Percentiles rank a stretch among this genome's conserved stretches.
Evolutionary conservation across 2,329 filamentous ascomycete genomes (phyloP).

Genomic region (Colletotrichum filicis): DNA sequence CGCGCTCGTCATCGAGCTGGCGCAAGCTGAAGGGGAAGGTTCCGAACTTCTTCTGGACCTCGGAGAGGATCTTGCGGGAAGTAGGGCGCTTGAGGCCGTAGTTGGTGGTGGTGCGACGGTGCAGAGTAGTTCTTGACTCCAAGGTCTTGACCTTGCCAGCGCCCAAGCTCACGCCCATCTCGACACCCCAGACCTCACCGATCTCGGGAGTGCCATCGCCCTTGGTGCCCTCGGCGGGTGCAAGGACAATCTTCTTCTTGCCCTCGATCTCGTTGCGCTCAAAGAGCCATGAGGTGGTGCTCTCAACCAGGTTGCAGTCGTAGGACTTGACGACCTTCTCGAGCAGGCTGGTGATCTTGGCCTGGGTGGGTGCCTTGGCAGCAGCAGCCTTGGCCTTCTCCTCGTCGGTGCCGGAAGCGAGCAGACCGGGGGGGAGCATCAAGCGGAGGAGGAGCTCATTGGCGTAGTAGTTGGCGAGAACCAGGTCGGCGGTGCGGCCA

Average conservation of each 20-base stretch:
- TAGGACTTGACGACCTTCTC: constrained; percentile 94
- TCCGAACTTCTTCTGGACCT: constrained; percentile 97
- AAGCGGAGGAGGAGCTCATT: constrained; percentile 94
- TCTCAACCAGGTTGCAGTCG: constrained; percentile 93
- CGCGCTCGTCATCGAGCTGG: constrained; percentile 95
- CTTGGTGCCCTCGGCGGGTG: constrained; percentile 86
- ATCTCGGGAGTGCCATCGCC: constrained; percentile 90
- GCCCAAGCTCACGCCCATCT: constrained; percentile 91
- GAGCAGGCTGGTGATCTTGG: constrained; percentile 85
- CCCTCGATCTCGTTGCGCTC: constrained; percentile 98
- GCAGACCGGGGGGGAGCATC: constrained; percentile 89
- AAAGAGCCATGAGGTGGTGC: constrained; percentile 97
- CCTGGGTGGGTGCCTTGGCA: constrained; percentile 85
- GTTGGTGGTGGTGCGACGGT: constrained; percentile 91
- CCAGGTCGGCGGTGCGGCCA: constrained; percentile 84
- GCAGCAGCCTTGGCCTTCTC: constrained; percentile 92
- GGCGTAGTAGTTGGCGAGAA: constrained; percentile 92
- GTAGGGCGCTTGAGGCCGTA: constrained; percentile 95
- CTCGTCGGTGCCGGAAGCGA: constrained; percentile 87
- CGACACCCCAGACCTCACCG: constrained; percentile 96
- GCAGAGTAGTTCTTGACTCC: constrained; percentile 87
- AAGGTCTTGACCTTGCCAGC: constrained; percentile 95
- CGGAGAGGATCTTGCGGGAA: constrained; percentile 90
- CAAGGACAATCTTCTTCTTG: constrained; percentile 95
- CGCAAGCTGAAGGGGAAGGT: constrained; percentile 97